Evolutionary conservation across 106 monocot species (phyloP), one percentile per base, ranked within the genome.

Genomic region (Platanthera zijinensis): DNA sequence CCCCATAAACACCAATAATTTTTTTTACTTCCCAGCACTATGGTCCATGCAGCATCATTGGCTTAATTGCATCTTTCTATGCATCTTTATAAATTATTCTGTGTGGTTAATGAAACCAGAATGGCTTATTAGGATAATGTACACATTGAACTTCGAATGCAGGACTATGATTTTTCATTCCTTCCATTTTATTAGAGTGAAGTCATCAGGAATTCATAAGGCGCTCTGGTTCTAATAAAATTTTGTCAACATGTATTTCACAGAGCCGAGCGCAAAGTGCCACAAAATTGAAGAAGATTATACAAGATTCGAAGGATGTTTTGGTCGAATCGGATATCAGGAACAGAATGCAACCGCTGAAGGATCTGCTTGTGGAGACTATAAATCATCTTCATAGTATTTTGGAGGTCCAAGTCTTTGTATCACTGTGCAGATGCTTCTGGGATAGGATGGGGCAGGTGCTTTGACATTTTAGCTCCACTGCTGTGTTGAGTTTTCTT

Each of bases 371-470:
- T 13, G 59, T 82, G 45, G 80, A 90, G 53, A 82, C 84, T 59
- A 90, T 99, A 73, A 87, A 90, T 74, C 88, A 92, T 25, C 81
- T 99, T 22, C 94, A 92, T 74, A 76, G 78, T 32, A 69, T 94
- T 10, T 89, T 94, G 76, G 89, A 88, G 71, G 49, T 74, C 52
- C 90, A 90, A 77, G 92, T 94, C 2, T 99, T 99, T 85, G 81
- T 99, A 61, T 78, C 88, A 47, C 51, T 94, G 54, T 99, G 94
- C 53, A 84, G 99, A 78, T 90, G 94, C 13, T 88, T 88, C 51
- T 99, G 99, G 99, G 94, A 99, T 25, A 83, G 99, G 30, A 88
- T 99, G 92, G 99, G 99, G 9, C 99, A 99, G 88, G 99, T 99
- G 70, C n/a, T 0, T 75, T 45, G 17, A 17, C 67, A 50, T 32